Conservation (phyloP, 169 alveolate genomes). For the Nephromyces sp. region DNA sequence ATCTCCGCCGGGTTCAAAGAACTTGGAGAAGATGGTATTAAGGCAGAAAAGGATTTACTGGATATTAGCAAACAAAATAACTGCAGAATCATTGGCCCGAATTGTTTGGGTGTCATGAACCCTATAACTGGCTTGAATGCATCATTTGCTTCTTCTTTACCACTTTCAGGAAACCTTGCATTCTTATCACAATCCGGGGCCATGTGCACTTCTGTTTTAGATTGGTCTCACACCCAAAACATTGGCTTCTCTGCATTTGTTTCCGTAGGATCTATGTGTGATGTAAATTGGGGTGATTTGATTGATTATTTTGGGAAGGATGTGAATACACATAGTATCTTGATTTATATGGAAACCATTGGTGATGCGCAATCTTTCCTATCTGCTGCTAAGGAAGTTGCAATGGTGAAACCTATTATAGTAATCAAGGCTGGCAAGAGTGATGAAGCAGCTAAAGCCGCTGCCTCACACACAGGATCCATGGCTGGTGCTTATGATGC, state of each 20-base stretch:
- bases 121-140: too few species aligned
- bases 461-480: constrained; percentile 66
- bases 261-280: constrained; percentile 61
- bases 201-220: constrained; percentile 61
- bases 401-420: constrained; percentile 52
- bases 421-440: constrained; percentile 63
- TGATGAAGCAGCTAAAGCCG: constrained; percentile 58
- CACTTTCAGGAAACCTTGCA: too few species aligned
- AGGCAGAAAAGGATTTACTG: too few species aligned
- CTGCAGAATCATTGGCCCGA: too few species aligned
- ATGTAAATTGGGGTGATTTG: constrained; percentile 48
- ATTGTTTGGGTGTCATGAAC: too few species aligned
- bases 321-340: constrained; percentile 39
- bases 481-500: constrained; percentile 58
- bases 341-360: constrained; percentile 58
- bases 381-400: constrained; percentile 45
- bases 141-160: too few species aligned
- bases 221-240: constrained; percentile 53
- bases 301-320: constrained; percentile 55
- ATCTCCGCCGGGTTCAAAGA: too few species aligned
- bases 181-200: too few species aligned
- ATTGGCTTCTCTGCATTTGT: constrained; percentile 64
- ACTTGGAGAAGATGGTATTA: too few species aligned
- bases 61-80: too few species aligned
- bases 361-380: constrained; percentile 57